Percentiles rank a stretch among this genome's conserved stretches.
These are phyloP conservation scores for Nigrograna mackinnonii DNA, from an alignment of 2,329 filamentous ascomycete species.

Conservation along the genomic window DNA sequence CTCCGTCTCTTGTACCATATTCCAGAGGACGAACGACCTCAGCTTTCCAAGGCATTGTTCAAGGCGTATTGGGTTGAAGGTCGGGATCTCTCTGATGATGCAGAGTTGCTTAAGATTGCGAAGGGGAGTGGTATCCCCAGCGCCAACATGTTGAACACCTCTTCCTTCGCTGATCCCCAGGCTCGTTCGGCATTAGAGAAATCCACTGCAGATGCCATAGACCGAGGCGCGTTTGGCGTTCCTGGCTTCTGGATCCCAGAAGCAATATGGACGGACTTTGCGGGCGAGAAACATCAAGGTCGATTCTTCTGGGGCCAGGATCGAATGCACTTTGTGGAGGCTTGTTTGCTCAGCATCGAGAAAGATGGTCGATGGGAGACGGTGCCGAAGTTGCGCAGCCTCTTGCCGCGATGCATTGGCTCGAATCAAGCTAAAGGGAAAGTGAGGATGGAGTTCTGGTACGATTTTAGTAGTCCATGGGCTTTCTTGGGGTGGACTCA, in stretches of 20 bases:
- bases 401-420: constrained; percentile 26
- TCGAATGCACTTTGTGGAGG: constrained; percentile 41
- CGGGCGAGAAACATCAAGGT: constrained; percentile 14
- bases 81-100: constrained; percentile 25
- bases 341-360: constrained; percentile 18
- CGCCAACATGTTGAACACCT: constrained; percentile 7
- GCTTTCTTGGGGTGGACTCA: constrained; percentile 39
- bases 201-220: constrained; percentile 30
- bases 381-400: constrained; percentile 14
- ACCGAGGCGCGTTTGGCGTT: constrained; percentile 38
- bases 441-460: constrained; percentile 36
- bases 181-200: constrained; percentile 28
- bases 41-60: constrained; percentile 28
- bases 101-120: constrained; percentile 25
- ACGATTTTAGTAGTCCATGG: constrained; percentile 39
- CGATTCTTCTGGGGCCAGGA: constrained; percentile 41
- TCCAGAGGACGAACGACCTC: constrained; percentile 17
- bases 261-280: constrained; percentile 19
- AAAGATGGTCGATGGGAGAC: constrained; percentile 11
- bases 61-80: constrained; percentile 37
- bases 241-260: constrained; percentile 37
- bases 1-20: constrained; percentile 30
- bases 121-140: constrained; percentile 24
- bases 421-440: constrained; percentile 8
- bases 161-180: constrained; percentile 16